A percentile compares a stretch with the other conserved stretches of the same genome.
Conservation (phyloP, 1,284 basidiomycete species). For the Leccinum angustisporum region DNA sequence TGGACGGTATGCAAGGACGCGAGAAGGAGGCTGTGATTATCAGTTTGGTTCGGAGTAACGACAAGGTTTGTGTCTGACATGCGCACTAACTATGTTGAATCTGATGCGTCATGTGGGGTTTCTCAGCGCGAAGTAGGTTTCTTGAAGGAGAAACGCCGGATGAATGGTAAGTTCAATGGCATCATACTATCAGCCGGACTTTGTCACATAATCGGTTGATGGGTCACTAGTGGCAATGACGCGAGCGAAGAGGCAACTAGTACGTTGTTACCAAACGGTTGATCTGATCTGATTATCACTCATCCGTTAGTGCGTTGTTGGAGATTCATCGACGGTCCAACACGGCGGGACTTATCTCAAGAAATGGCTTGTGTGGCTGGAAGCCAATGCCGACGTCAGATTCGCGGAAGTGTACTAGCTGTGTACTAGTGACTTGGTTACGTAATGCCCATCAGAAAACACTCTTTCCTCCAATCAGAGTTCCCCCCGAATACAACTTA, state of each 20-base stretch:
- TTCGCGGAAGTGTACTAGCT: slow-evolving; percentile 57
- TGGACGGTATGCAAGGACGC: slow-evolving; percentile 92
- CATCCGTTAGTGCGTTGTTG: slow-evolving; percentile 72
- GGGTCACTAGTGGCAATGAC: slow-evolving; percentile 83
- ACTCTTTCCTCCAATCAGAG: background rate
- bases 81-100: slow-evolving; percentile 32
- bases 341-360: slow-evolving; percentile 84
- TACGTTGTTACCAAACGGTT: slow-evolving; percentile 32
- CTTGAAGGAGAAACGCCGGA: slow-evolving; percentile 82
- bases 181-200: background rate
- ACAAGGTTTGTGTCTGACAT: slow-evolving; percentile 46
- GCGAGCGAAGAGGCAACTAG: slow-evolving; percentile 84
- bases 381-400: slow-evolving; percentile 84
- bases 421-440: slow-evolving; percentile 2
- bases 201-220: background rate
- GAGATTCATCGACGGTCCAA: slow-evolving; percentile 85
- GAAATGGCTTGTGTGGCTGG: slow-evolving; percentile 89
- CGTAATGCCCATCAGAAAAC: background rate
- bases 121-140: slow-evolving; percentile 85
- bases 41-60: slow-evolving; percentile 86
- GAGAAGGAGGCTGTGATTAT: slow-evolving; percentile 91
- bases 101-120: background rate
- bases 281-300: background rate
- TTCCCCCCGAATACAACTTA: background rate
- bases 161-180: slow-evolving; percentile 66